These are phyloP conservation scores for Monilinia polystroma DNA, from an alignment of 2,329 filamentous ascomycete species.

Conservation along the genomic window DNA sequence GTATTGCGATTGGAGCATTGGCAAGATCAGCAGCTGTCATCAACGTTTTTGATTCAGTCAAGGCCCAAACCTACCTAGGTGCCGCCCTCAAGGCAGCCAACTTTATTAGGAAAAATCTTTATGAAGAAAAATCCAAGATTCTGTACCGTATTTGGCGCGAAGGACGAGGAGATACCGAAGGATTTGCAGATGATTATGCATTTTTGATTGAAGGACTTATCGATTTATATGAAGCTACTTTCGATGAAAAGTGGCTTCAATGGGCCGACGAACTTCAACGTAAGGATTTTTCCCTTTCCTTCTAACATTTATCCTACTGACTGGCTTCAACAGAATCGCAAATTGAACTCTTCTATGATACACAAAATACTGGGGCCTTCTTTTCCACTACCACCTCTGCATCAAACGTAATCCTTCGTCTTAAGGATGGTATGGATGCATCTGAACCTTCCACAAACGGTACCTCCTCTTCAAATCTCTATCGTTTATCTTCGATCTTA, in stretches of 20 bases:
- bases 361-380: slow-evolving; percentile 54
- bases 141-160: slow-evolving; percentile 75
- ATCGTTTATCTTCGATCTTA: slow-evolving; percentile 71
- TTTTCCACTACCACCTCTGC: slow-evolving; percentile 66
- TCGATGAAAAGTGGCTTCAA: slow-evolving; percentile 69
- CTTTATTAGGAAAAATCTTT: slow-evolving; percentile 74
- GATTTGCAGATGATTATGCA: slow-evolving; percentile 93
- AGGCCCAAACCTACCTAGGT: slow-evolving; percentile 59
- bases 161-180: slow-evolving; percentile 62
- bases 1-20: slow-evolving; percentile 81
- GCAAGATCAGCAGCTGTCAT: slow-evolving; percentile 71
- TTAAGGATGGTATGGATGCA: slow-evolving; percentile 95
- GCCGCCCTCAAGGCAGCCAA: slow-evolving; percentile 66
- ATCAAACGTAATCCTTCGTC: slow-evolving; percentile 72
- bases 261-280: slow-evolving; percentile 82
- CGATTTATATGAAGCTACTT: slow-evolving; percentile 80
- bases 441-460: slow-evolving; percentile 89
- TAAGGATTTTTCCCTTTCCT: slow-evolving; percentile 41
- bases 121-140: slow-evolving; percentile 59
- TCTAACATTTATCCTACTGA: slow-evolving; percentile 18
- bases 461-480: slow-evolving; percentile 81
- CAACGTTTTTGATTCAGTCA: slow-evolving; percentile 55
- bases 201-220: slow-evolving; percentile 81
- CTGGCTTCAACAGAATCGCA: slow-evolving; percentile 58
- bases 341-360: slow-evolving; percentile 75